Evolutionary conservation across 129 eudicot species (phyloP).

Genomic region (Gnaphalium uliginosum): DNA sequence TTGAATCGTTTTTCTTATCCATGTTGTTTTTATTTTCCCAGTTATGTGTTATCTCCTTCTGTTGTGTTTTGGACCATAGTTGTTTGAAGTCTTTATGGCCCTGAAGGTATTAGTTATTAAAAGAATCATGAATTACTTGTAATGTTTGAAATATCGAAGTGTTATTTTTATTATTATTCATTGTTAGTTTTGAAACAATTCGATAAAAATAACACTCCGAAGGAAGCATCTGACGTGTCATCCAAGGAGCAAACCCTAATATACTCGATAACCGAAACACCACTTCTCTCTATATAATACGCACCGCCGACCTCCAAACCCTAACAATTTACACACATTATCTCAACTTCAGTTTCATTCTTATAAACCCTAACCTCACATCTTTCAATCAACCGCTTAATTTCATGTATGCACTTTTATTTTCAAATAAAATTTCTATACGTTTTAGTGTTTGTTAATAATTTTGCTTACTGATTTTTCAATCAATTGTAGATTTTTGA

Average conservation of each 20-base stretch:
- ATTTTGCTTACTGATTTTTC: neutral
- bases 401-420: neutral
- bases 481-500: neutral
- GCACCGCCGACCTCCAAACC: conserved; percentile 23
- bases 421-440: neutral
- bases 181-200: no score
- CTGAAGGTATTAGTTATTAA: no score
- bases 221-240: neutral
- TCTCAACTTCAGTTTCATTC: neutral
- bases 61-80: no score
- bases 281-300: neutral
- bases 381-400: neutral
- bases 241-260: neutral
- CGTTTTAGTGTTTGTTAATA: neutral
- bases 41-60: no score
- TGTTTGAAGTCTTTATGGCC: no score
- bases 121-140: no score
- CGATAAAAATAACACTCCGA: no score
- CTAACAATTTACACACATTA: neutral
- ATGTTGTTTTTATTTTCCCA: no score
- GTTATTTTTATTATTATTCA: no score
- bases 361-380: conserved; percentile 7
- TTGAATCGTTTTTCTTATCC: no score
- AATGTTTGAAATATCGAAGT: no score
- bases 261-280: neutral